Evolutionary conservation across 805 yeast genomes (phyloP).

Genomic region (Komagataella pseudopastoris): DNA sequence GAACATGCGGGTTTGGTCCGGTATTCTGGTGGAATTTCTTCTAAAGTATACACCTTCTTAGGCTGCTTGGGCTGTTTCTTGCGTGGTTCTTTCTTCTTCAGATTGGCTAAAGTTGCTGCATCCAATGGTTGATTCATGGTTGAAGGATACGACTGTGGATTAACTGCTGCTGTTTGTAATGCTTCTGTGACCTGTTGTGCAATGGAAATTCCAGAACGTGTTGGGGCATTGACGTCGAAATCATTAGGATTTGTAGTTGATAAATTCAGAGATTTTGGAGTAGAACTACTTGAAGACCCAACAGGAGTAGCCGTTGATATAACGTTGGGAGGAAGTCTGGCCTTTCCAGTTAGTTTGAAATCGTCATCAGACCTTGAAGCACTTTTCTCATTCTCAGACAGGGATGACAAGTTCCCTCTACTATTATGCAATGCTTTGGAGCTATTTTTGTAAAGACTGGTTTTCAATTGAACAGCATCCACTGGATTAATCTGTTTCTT

Average conservation of each 20-base stretch:
- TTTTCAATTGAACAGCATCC: slow-evolving; percentile 45
- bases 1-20: slow-evolving; percentile 76
- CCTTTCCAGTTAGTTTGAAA: neutral
- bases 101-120: neutral
- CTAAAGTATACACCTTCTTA: slow-evolving; percentile 56
- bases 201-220: neutral
- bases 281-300: neutral
- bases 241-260: neutral
- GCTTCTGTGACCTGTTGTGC: neutral
- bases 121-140: slow-evolving; percentile 5
- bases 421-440: slow-evolving; percentile 1
- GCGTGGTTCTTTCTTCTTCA: slow-evolving; percentile 10
- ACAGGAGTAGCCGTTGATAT: neutral
- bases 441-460: slow-evolving; percentile 25
- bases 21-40: slow-evolving; percentile 82
- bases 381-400: neutral
- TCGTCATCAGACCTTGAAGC: neutral
- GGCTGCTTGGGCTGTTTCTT: slow-evolving; percentile 38
- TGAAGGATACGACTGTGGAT: slow-evolving; percentile 7
- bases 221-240: neutral
- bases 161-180: slow-evolving; percentile 4
- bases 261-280: neutral
- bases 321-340: neutral
- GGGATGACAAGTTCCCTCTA: neutral
- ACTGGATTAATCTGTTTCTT: slow-evolving; percentile 40